Evolutionary conservation across 208 protist genomes (phyloP).

Genomic region (Trypanosoma boissoni): DNA sequence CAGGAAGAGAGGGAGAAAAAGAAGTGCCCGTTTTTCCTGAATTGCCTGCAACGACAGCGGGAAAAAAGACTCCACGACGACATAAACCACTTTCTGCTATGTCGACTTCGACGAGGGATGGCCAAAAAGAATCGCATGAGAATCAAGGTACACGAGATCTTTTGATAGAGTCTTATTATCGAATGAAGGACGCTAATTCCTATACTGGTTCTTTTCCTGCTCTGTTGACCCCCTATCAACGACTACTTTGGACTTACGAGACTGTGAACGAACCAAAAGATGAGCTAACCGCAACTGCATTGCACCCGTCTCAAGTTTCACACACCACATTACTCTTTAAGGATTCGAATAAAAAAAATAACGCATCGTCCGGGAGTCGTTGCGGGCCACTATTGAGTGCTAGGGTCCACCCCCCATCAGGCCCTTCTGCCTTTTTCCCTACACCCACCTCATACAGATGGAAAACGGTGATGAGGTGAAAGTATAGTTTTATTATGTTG

Average conservation of each 20-base stretch:
- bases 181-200: constrained; percentile 21
- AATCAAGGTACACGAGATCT: constrained; percentile 9
- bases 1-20: neutral
- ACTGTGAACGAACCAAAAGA: neutral
- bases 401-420: constrained; percentile 6
- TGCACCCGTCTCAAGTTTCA: neutral
- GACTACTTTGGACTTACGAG: constrained; percentile 23
- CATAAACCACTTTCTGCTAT: neutral
- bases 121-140: neutral
- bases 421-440: constrained; percentile 20
- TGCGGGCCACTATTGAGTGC: constrained; percentile 1
- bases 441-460: constrained; percentile 14
- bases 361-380: neutral
- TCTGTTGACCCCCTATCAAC: constrained; percentile 33
- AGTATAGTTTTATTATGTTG: too few species aligned
- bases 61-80: neutral
- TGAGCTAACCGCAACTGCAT: neutral
- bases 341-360: neutral
- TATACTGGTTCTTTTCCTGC: constrained; percentile 28
- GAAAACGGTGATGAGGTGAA: constrained; percentile 11
- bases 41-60: neutral
- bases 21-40: neutral
- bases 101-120: neutral
- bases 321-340: neutral
- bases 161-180: constrained; percentile 28